Base-by-base conservation (phyloP, 306 rosid genomes). In the Carpinus viminea region DNA sequence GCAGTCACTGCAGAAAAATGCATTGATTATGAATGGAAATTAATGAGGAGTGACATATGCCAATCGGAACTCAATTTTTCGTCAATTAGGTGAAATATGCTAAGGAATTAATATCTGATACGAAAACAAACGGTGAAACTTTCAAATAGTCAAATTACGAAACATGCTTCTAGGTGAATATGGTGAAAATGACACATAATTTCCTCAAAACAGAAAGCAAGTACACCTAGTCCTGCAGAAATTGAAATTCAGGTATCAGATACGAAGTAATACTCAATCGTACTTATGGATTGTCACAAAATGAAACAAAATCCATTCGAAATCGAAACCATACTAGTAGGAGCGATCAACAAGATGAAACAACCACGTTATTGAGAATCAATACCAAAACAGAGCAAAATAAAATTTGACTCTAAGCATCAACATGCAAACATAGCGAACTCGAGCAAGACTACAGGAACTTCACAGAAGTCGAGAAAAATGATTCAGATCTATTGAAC, bases 1-100 rank as follows among this genome's bases (percentile, higher is more conserved):
- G 98, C 73, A 83, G 89, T 90, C 84, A 95, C 98, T 95, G 91
- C 79, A 86, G 41, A 66, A 48, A 57, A 82, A 68, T 78, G 56
- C 31, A 46, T 12, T 38, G 31, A 57, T 61, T 68, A 48, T 65
- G 76, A 69, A 46, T 57, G 47, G n/a, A 18, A 73, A 41, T 13
- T 38, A 68, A 2, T 16, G 41, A 41, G 26, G 0, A n/a, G 16
- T 4, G 28, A 41, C 13, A 18, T 18, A 41, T 12, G n/a, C 17
- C 43, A 41, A 18, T 38, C 9, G 7, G 50, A 66, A 17, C 72
- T 66, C 51, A 66, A 4, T 18, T 41, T 59, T 18, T 7, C 12
- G 43, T 36, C 43, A 34, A 12, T 15, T 31, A 12, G 48, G 50
- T 4, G 5, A 36, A 38, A 38, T 38, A 34, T 20, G 50, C 26